Conservation (phyloP, 2,329 filamentous ascomycete genomes). For the Exophiala calicioides region DNA sequence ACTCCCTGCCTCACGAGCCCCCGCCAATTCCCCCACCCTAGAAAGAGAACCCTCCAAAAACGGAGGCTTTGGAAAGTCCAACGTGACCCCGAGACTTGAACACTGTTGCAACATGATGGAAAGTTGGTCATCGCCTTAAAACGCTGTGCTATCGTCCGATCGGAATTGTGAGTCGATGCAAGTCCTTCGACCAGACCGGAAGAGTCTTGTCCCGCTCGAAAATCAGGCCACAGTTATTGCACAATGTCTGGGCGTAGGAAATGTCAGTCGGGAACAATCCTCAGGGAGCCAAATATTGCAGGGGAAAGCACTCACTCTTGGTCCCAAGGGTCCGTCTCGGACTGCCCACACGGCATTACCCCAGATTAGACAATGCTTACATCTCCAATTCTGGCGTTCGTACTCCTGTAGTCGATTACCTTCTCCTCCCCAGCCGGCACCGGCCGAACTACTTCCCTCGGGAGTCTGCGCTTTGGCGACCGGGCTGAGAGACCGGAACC, state of each 20-base stretch:
- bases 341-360: slow-evolving; percentile 93
- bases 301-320: slow-evolving; percentile 79
- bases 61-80: no score
- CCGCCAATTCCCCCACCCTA: no score
- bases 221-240: slow-evolving; percentile 87
- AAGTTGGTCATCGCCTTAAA: no score
- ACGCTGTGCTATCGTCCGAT: slow-evolving; percentile 35
- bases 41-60: no score
- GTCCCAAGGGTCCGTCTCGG: slow-evolving; percentile 81
- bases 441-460: slow-evolving; percentile 56
- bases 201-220: slow-evolving; percentile 85
- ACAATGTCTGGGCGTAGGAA: slow-evolving; percentile 66
- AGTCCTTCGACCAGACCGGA: slow-evolving; percentile 72
- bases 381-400: slow-evolving; percentile 83
- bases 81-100: no score
- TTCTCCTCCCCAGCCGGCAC: slow-evolving; percentile 69
- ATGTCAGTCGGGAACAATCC: slow-evolving; percentile 7
- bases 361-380: slow-evolving; percentile 82
- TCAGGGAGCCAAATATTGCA: background rate
- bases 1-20: no score
- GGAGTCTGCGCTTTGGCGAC: slow-evolving; percentile 74
- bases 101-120: background rate
- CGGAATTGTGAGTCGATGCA: slow-evolving; percentile 57
- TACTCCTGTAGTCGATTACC: slow-evolving; percentile 63
- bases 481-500: slow-evolving; percentile 86